Evolutionary conservation across 2,329 filamentous ascomycete genomes (phyloP), one percentile per base, ranked within the genome.

Genomic region (Xylaria sp.): DNA sequence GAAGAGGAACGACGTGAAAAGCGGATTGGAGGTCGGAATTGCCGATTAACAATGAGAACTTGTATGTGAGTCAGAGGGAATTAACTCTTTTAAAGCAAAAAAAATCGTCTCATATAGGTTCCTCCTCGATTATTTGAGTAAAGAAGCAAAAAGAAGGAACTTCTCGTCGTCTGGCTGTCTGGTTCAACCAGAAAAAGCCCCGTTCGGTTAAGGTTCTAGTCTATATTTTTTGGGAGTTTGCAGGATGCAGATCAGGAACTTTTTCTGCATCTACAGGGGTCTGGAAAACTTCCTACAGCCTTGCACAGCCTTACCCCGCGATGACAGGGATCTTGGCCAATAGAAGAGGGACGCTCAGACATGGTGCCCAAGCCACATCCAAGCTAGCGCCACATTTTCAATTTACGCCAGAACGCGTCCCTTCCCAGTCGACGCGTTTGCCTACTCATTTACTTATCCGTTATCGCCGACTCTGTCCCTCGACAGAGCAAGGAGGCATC

Each of bases 391-490:
- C 75, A 74, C 73, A 73, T 31, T 65, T 65, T 73, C 77, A 75
- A 77, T 80, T 77, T 76, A 80, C 78, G 75, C 78, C 77, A 79
- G 77, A 78, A 79, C 78, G 78, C 79, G 79, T 78, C 74, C 60
- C 7, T 66, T 39, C 28, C 67, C 48, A 67, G 4, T 51, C 31
- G 51, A 66, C 61, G 66, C 61, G 62, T 62, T 33, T 39, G 3
- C 10, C 18, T 15, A 18, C 39, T n/a, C 67, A 18, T n/a, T n/a
- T 67, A 20, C 39, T 49, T n/a, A 56, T 28, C 68, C 1, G 31
- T 55, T 51, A 68, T 41, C 23, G 58, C 39, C 25, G 7, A n/a
- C 18, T 39, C 48, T 58, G n/a, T 56, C 52, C 20, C 43, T 59
- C 56, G 23, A 31, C 48, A 54, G 64, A 57, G 15, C 51, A 54